Percentiles rank a stretch among this genome's conserved stretches.
Evolutionary conservation across 148 eudicot species (phyloP).

Genomic region (Rhododendron ferrugineum): DNA sequence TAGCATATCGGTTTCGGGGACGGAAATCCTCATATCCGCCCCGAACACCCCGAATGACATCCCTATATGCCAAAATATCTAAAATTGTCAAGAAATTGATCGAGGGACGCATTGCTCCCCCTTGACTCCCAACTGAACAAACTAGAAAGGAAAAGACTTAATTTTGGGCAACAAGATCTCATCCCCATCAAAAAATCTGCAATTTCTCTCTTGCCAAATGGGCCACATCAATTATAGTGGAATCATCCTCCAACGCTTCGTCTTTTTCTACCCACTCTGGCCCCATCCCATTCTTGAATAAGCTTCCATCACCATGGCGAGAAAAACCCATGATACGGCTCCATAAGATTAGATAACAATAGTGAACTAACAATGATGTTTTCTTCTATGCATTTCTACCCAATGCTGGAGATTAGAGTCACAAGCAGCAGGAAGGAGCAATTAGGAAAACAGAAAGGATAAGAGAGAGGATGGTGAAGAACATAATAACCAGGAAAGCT

Average conservation of each 20-base stretch:
- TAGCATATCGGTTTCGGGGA: too few species aligned
- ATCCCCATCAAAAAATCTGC: background rate
- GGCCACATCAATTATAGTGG: background rate
- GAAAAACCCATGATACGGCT: background rate
- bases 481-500: background rate
- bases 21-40: too few species aligned
- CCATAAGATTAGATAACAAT: background rate
- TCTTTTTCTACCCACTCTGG: background rate
- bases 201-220: background rate
- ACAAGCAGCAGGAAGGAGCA: background rate
- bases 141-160: background rate
- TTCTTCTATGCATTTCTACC: background rate
- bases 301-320: background rate
- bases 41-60: too few species aligned
- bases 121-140: background rate
- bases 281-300: background rate
- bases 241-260: background rate
- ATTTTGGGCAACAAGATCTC: background rate
- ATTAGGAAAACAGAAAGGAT: background rate
- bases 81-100: background rate
- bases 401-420: background rate
- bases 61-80: too few species aligned
- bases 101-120: background rate
- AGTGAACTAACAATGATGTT: background rate
- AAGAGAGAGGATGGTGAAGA: background rate